Evolutionary conservation across 306 rosid genomes (phyloP).

Genomic region (Vigna nakashimae): DNA sequence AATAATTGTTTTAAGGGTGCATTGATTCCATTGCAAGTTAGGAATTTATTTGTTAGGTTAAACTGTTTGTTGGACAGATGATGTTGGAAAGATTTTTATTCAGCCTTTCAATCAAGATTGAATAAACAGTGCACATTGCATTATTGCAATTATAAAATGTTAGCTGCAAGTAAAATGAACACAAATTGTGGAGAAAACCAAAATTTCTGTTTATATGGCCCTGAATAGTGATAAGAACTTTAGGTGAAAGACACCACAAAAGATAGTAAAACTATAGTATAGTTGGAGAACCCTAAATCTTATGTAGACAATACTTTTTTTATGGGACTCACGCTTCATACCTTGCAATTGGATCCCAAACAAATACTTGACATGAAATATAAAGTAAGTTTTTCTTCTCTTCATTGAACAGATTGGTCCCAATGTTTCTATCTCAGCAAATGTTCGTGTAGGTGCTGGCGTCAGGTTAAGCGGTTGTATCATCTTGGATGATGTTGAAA

Average conservation of each 20-base stretch:
- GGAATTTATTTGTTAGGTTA: slow-evolving; percentile 10
- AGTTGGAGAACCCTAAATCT: background rate
- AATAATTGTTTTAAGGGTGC: background rate
- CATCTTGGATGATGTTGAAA: slow-evolving; percentile 87
- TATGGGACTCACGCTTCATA: background rate
- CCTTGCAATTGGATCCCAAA: background rate
- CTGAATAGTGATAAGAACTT: background rate
- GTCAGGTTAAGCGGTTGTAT: slow-evolving; percentile 87
- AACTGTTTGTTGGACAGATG: background rate
- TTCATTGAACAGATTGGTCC: slow-evolving; percentile 83
- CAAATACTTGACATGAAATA: slow-evolving; percentile 3
- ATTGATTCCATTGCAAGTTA: slow-evolving; percentile 9
- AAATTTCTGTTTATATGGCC: slow-evolving; percentile 14
- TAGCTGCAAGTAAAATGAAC: background rate
- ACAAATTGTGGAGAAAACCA: slow-evolving; percentile 10
- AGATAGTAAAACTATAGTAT: background rate
- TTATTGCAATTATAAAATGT: slow-evolving; percentile 8
- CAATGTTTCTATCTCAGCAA: slow-evolving; percentile 93
- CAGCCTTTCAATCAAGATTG: background rate
- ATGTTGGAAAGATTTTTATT: slow-evolving; percentile 2
- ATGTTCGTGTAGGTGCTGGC: slow-evolving; percentile 92
- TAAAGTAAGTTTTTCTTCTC: slow-evolving; percentile 2
- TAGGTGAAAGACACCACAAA: background rate
- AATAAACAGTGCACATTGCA: slow-evolving; percentile 1
- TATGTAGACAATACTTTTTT: background rate